Evolutionary conservation across 139 green algal genomes (phyloP), one percentile per base, ranked within the genome.

Genomic region (Mesotaenium endlicherianum): DNA sequence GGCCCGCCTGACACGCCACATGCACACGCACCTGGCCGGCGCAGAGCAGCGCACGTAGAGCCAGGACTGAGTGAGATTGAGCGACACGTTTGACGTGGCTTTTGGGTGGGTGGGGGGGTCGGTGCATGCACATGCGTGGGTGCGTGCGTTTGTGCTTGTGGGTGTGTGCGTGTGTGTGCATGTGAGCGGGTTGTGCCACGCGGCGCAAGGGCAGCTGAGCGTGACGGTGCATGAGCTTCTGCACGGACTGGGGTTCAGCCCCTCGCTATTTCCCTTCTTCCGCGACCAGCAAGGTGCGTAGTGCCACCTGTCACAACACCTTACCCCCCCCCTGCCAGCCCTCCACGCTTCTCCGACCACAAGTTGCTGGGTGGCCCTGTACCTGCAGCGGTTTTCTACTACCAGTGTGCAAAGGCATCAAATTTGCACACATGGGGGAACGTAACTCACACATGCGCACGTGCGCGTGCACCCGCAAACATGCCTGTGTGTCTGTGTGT

Each of bases 201-300:
- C 70, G 4, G n/a, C 8, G n/a, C n/a, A n/a, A n/a, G n/a, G n/a
- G n/a, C 72, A 80, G 40, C 20, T 77, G 31, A 8, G 30, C 58
- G 53, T 36, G 31, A 60, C 77, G 11, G 38, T 84, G 3, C 77
- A 84, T 53, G 77, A 84, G 57, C 38, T 84, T 2, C 16, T 84
- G 2, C 77, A 84, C 44, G 77, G 30, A 17, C 57, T 84, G 64
- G 67, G 43, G 26, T 79, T 84, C 77, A 55, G n/a, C 5, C 47
- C 38, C 42, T 59, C 26, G 26, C 57, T 84, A 3, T 78, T 77
- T 26, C 67, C 60, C 31, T 75, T 59, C 45, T 84, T 38, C 59
- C 39, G 72, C 30, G 50, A 80, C 44, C 11, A n/a, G 26, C 55
- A 5, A 64, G 70, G 70, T 77, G 26, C 70, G 17, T n/a, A n/a